phyloP scores from a whole-genome alignment of 2,329 filamentous ascomycete species.

The Xylariaceae sp. region DNA sequence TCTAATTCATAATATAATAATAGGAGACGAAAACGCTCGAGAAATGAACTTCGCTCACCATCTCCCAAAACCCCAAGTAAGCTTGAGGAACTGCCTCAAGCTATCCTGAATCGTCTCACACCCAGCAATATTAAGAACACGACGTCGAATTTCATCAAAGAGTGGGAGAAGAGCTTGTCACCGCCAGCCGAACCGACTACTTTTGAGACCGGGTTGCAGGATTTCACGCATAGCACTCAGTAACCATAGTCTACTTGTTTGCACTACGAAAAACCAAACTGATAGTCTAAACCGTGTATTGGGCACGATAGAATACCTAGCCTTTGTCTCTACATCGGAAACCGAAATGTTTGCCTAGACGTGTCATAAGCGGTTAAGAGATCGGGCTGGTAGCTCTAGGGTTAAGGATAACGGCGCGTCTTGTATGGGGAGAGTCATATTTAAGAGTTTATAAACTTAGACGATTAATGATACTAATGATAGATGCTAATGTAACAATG shows the following conservation, averaged over 20 bases:
- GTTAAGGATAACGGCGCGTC: constrained; percentile 7
- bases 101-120: constrained; percentile 72
- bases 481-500: constrained; percentile 40
- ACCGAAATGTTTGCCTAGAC: too few species aligned
- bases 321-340: too few species aligned
- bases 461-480: constrained; percentile 42
- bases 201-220: constrained; percentile 24
- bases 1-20: constrained; percentile 33
- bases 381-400: constrained; percentile 7
- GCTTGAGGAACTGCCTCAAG: constrained; percentile 67
- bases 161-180: constrained; percentile 84
- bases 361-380: too few species aligned
- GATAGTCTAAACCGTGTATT: too few species aligned
- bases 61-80: constrained; percentile 47
- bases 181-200: constrained; percentile 48
- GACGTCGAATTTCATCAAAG: constrained; percentile 84
- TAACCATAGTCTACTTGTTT: constrained; percentile 5
- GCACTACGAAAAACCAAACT: too few species aligned
- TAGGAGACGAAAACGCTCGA: constrained; percentile 40
- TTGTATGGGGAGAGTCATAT: constrained; percentile 6
- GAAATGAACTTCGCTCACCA: constrained; percentile 34
- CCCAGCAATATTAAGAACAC: constrained; percentile 81
- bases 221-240: constrained; percentile 18
- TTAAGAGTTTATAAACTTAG: constrained; percentile 12
- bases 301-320: too few species aligned